Evolutionary conservation across 208 protist genomes (phyloP).

Genomic region (Zelonia costaricensis): DNA sequence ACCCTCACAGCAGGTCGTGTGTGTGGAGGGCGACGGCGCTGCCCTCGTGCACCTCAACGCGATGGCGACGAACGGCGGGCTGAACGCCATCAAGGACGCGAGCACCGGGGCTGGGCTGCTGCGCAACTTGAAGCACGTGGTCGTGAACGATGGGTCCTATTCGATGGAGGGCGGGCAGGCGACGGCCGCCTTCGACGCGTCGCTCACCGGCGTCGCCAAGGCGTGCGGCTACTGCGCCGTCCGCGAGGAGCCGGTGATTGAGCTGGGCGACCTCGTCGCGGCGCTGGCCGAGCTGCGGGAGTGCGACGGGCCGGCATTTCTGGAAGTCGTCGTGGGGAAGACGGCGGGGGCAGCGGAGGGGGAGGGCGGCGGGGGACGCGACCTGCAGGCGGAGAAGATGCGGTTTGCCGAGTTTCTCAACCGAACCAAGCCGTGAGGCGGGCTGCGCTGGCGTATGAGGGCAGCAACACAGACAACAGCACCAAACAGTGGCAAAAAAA

Average conservation of each 20-base stretch:
- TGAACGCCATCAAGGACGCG: constrained; percentile 24
- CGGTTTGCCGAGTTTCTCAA: constrained; percentile 28
- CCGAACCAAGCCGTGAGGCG: neutral
- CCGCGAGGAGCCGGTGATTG: constrained; percentile 57
- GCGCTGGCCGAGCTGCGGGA: constrained; percentile 57
- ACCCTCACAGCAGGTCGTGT: constrained; percentile 61
- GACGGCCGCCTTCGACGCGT: constrained; percentile 63
- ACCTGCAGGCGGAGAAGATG: constrained; percentile 20
- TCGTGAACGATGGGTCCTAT: constrained; percentile 89
- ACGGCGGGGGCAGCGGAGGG: constrained; percentile 3
- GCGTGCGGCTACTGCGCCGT: constrained; percentile 74
- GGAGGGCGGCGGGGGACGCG: neutral
- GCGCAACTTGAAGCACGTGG: constrained; percentile 82
- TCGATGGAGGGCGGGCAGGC: constrained; percentile 76
- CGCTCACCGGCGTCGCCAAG: constrained; percentile 75
- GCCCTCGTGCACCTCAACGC: constrained; percentile 79
- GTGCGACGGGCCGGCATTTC: constrained; percentile 67
- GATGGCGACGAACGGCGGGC: constrained; percentile 46
- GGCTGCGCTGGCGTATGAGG: too few species aligned
- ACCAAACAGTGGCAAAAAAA: neutral
- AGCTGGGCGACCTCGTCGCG: constrained; percentile 58
- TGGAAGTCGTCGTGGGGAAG: constrained; percentile 77
- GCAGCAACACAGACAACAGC: too few species aligned
- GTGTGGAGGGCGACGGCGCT: constrained; percentile 87
- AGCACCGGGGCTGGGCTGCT: constrained; percentile 31